Evolutionary conservation across 106 monocot genomes (phyloP).

Genomic region (Alisma plantagoaquatica): DNA sequence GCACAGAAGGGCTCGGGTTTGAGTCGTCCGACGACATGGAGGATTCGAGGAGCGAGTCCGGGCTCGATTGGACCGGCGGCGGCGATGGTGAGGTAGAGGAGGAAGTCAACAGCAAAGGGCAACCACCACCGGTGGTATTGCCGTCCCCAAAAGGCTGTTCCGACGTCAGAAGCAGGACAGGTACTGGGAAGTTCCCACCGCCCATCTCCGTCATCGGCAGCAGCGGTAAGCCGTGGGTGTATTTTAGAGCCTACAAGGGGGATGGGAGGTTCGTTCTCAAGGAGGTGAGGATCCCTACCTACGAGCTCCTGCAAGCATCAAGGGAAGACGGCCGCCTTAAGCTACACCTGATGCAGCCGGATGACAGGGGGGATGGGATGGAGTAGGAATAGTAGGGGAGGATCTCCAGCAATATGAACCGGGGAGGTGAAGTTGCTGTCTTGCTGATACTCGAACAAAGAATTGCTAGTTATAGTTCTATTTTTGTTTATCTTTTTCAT

Average conservation of each 20-base stretch:
- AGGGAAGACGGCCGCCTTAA: constrained; percentile 53
- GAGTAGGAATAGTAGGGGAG: constrained; percentile 9
- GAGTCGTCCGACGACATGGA: constrained; percentile 72
- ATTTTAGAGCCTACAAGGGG: constrained; percentile 31
- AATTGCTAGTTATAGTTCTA: too few species aligned
- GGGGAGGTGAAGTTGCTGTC: too few species aligned
- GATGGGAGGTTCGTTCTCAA: constrained; percentile 64
- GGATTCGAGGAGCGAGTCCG: constrained; percentile 23
- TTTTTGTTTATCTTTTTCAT: too few species aligned
- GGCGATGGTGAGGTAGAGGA: not conserved
- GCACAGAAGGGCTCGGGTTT: constrained; percentile 82
- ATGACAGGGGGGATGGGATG: too few species aligned
- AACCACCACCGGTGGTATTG: too few species aligned
- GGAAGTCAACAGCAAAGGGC: too few species aligned
- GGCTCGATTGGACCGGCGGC: constrained; percentile 3
- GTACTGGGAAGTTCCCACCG: constrained; percentile 39
- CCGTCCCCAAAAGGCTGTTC: too few species aligned
- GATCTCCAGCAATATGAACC: too few species aligned
- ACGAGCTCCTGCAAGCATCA: constrained; percentile 53
- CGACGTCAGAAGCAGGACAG: too few species aligned
- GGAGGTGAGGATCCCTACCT: constrained; percentile 43
- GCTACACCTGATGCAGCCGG: constrained; percentile 36
- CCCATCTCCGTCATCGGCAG: constrained; percentile 64
- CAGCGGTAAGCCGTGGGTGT: constrained; percentile 50
- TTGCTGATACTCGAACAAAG: too few species aligned